Evolutionary conservation across 2,329 filamentous ascomycete genomes (phyloP).

Genomic region (Arthrinium phaeospermum): DNA sequence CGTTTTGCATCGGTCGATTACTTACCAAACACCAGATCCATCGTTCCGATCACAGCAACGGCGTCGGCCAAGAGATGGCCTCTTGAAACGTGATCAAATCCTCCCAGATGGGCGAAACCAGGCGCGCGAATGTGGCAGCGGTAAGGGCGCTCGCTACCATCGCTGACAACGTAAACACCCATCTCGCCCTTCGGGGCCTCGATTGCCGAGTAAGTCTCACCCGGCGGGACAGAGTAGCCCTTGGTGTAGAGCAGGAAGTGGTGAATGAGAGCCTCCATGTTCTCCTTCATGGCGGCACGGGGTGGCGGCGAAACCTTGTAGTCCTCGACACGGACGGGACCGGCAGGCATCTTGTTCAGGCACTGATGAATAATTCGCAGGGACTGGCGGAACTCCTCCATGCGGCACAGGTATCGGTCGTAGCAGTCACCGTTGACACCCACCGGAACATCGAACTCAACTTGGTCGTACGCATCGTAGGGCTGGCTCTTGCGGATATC

Average conservation of each 20-base stretch:
- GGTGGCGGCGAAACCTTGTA: slow-evolving; percentile 98
- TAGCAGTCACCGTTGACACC: slow-evolving; percentile 98
- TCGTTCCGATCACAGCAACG: slow-evolving; percentile 90
- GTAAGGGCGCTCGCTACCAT: slow-evolving; percentile 95
- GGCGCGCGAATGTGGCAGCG: slow-evolving; percentile 96
- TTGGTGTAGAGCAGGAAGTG: slow-evolving; percentile 99
- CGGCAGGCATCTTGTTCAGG: slow-evolving; percentile 97
- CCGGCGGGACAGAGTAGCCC: slow-evolving; percentile 94
- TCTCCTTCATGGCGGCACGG: slow-evolving; percentile 99
- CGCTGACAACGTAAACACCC: slow-evolving; percentile 95
- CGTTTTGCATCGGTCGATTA: slow-evolving; percentile 25
- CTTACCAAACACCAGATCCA: slow-evolving; percentile 89
- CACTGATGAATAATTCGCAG: slow-evolving; percentile 99
- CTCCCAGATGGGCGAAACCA: slow-evolving; percentile 92
- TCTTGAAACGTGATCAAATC: slow-evolving; percentile 91
- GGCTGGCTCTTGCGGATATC: slow-evolving; percentile 96
- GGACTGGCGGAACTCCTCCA: slow-evolving; percentile 99
- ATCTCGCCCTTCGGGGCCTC: slow-evolving; percentile 99
- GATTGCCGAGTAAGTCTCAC: slow-evolving; percentile 97
- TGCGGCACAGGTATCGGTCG: slow-evolving; percentile 97
- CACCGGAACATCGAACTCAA: slow-evolving; percentile 97
- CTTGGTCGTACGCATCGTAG: slow-evolving; percentile 96
- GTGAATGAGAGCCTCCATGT: slow-evolving; percentile 99
- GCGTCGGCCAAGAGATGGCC: slow-evolving; percentile 96
- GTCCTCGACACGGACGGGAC: slow-evolving; percentile 93